Conservation (phyloP, 768 basidiomycete species). For the Trametes coccinea region DNA sequence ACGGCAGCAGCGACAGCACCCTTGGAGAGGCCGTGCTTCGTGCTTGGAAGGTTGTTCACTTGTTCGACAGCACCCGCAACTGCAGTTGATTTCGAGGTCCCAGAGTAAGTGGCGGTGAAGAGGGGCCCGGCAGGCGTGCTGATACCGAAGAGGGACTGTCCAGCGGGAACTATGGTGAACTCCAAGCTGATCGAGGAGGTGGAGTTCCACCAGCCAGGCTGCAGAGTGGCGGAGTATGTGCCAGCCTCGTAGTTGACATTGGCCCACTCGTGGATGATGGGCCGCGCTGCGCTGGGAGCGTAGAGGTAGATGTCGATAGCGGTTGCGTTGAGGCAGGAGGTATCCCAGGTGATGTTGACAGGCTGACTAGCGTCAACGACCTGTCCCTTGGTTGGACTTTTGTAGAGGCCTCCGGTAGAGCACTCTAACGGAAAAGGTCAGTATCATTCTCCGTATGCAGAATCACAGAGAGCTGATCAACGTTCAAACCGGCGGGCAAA, state of each 20-base stretch:
- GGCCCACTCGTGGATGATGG: conserved; percentile 60
- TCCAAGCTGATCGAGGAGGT: conserved; percentile 52
- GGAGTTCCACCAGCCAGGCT: conserved; percentile 74
- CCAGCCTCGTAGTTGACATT: conserved; percentile 50
- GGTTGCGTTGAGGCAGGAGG: conserved; percentile 50
- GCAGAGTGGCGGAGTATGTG: conserved; percentile 48
- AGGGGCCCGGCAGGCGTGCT: conserved; percentile 66
- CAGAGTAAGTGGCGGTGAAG: conserved; percentile 61
- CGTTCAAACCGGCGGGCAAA: too few relatives aligned
- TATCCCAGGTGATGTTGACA: conserved; percentile 65
- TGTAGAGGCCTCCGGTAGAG: conserved; percentile 61
- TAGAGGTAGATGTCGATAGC: conserved; percentile 71
- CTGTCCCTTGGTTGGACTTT: conserved; percentile 48
- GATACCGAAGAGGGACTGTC: conserved; percentile 50
- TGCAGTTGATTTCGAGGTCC: conserved; percentile 34
- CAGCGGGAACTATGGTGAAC: conserved; percentile 55
- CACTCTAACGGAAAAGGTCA: conserved; percentile 40
- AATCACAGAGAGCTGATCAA: too few relatives aligned
- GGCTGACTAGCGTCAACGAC: conserved; percentile 48
- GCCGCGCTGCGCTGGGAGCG: conserved; percentile 43
- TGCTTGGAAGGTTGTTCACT: conserved; percentile 37
- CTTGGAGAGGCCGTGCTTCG: conserved; percentile 36
- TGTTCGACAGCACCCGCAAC: conserved; percentile 38
- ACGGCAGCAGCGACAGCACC: conserved; percentile 69
- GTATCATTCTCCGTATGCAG: neutral